Evolutionary conservation across 768 basidiomycete genomes (phyloP), one percentile per base, ranked within the genome.

Genomic region (Cytidiella melzeri): DNA sequence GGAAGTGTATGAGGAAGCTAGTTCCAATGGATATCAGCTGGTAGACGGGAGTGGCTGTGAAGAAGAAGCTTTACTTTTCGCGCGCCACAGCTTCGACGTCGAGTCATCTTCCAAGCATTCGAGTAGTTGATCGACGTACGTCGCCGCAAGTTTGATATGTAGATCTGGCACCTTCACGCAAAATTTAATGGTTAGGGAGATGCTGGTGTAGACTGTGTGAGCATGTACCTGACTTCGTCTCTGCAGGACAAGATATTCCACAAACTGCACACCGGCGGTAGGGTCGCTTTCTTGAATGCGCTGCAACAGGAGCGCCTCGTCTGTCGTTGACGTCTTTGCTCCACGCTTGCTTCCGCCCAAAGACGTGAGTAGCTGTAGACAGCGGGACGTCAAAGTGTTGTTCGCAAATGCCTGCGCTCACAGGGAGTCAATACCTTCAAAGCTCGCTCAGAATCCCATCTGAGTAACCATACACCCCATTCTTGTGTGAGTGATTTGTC

Each of bases 401-500:
- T 34, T 34, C n/a, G n/a, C n/a, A n/a, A n/a, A n/a, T n/a, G n/a
- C n/a, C n/a, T n/a, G n/a, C n/a, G n/a, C n/a, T n/a, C n/a, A n/a
- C n/a, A n/a, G n/a, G n/a, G n/a, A n/a, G n/a, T n/a, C n/a, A n/a
- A n/a, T 53, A 88, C 91, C 70, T 81, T 80, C 21, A 96, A 64
- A 3, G 84, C 91, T 39, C 75, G 77, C 21, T 85, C 81, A 0
- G 80, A 69, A 64, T 89, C 81, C 30, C 75, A 74, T 55, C 75
- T 78, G 2, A 82, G 74, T 19, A 96, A 67, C 92, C 93, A 95
- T 6, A 89, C 66, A 2, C 79, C 85, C 82, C 92, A 93, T 45
- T 77, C 74, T 53, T 85, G 81, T 3, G 81, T 77, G 45, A 92
- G 59, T 2, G 68, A 59, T 21, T 78, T 76, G 58, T 89, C 83